phyloP scores from a whole-genome alignment of 2,329 filamentous ascomycete species.

The Fusarium luffae region DNA sequence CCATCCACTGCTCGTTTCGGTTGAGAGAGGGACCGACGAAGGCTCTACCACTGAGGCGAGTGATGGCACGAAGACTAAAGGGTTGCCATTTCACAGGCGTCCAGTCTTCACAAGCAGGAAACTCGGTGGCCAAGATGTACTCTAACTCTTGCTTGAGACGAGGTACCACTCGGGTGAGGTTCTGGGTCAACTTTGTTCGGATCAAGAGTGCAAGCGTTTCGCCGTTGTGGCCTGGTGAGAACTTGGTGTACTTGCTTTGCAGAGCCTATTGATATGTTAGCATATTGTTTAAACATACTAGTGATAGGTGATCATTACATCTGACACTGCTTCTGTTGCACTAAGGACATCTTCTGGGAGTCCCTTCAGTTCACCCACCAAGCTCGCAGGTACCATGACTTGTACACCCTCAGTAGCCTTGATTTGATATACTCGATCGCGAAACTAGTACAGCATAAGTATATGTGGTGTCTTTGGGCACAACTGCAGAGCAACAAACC shows the following conservation, averaged over 20 bases:
- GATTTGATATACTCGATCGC: conserved; percentile 62
- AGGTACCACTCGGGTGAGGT: conserved; percentile 58
- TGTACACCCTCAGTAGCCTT: conserved; percentile 62
- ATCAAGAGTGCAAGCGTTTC: conserved; percentile 58
- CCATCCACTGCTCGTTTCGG: conserved; percentile 65
- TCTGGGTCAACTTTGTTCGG: conserved; percentile 60
- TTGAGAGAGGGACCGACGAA: conserved; percentile 64
- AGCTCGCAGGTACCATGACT: conserved; percentile 58
- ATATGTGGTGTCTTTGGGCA: neutral
- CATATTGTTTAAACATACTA: neutral
- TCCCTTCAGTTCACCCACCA: conserved; percentile 60
- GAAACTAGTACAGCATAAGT: conserved; percentile 53
- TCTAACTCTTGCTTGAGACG: conserved; percentile 61
- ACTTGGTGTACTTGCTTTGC: conserved; percentile 63
- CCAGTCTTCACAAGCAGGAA: conserved; percentile 65
- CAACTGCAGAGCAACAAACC: conserved; percentile 44
- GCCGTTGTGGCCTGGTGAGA: conserved; percentile 59
- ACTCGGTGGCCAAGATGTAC: conserved; percentile 58
- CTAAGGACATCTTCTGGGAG: conserved; percentile 62
- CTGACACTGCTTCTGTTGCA: conserved; percentile 60
- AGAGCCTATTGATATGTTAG: conserved; percentile 54
- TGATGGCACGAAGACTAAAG: conserved; percentile 62
- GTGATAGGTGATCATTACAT: conserved; percentile 49
- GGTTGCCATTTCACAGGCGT: conserved; percentile 64
- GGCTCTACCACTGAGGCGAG: conserved; percentile 63